A percentile compares a stretch with the other conserved stretches of the same genome.
phyloP scores from a whole-genome alignment of 345 rosid genomes.

The Carallia pectinifolia region DNA sequence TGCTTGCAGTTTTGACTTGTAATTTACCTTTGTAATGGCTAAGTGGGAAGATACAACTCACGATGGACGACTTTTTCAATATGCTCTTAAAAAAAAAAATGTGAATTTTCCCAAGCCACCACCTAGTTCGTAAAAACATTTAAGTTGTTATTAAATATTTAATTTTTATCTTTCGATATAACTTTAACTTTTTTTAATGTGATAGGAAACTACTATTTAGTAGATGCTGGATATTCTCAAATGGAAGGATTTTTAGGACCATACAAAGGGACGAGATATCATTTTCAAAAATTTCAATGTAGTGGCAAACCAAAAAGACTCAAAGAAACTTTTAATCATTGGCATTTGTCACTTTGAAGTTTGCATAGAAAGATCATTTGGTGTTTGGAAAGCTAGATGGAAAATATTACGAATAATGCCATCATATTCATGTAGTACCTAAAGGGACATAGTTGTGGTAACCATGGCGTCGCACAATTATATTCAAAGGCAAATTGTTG shows the following conservation, averaged over 20 bases:
- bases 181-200: background rate
- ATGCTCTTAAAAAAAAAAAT: background rate
- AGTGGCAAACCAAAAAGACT: background rate
- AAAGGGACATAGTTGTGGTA: too few species aligned
- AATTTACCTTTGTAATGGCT: background rate
- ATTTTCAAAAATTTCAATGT: background rate
- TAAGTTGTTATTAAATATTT: too few species aligned
- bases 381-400: too few species aligned
- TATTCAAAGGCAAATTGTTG: too few species aligned
- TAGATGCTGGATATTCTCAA: background rate
- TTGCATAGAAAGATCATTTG: too few species aligned
- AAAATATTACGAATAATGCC: too few species aligned
- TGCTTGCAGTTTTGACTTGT: conserved; percentile 2
- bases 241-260: background rate
- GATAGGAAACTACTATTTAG: too few species aligned
- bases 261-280: background rate
- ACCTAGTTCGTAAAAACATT: background rate
- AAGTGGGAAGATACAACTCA: background rate
- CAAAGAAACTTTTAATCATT: conserved; percentile 2
- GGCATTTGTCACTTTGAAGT: background rate
- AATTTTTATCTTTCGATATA: background rate
- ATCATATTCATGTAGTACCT: too few species aligned
- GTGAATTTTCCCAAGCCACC: conserved; percentile 1
- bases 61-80: background rate
- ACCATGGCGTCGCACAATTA: too few species aligned